These are phyloP conservation scores for Globisporangium polare DNA, from an alignment of 352 stramenopile species.

Conservation along the genomic window DNA sequence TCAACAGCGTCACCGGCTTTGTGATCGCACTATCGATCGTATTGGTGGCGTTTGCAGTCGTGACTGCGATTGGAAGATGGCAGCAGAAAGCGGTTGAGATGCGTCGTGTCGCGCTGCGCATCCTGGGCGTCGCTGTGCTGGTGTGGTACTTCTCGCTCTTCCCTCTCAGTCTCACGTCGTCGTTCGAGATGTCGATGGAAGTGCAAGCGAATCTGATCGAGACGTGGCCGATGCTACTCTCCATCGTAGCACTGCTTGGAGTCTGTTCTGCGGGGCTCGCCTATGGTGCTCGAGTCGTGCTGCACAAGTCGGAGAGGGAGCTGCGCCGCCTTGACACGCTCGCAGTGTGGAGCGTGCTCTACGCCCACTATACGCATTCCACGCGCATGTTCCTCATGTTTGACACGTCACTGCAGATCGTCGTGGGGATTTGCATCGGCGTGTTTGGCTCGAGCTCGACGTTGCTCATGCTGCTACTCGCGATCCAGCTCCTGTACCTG, in stretches of 20 bases:
- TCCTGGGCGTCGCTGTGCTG: conserved; percentile 35
- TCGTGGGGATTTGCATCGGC: conserved; percentile 30
- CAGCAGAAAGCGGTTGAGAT: neutral
- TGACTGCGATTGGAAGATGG: conserved; percentile 8
- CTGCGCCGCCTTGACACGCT: conserved; percentile 22
- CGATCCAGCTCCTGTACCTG: conserved; percentile 31
- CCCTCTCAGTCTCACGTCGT: conserved; percentile 29
- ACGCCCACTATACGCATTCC: conserved; percentile 26
- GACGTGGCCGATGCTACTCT: conserved; percentile 17
- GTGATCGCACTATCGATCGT: conserved; percentile 22
- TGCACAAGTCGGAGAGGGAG: conserved; percentile 19
- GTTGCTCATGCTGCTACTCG: conserved; percentile 26
- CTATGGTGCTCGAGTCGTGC: conserved; percentile 14
- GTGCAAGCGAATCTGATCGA: conserved; percentile 18
- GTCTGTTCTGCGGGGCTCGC: conserved; percentile 21
- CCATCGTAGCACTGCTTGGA: conserved; percentile 20
- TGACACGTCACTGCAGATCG: conserved; percentile 24
- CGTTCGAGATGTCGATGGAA: conserved; percentile 30
- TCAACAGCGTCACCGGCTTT: conserved; percentile 23
- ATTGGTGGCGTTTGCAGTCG: conserved; percentile 13
- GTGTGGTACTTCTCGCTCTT: conserved; percentile 39
- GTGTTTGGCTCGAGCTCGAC: conserved; percentile 24
- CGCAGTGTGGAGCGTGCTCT: conserved; percentile 34
- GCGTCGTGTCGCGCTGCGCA: conserved; percentile 23
- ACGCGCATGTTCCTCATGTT: conserved; percentile 41